Conservation (phyloP, 1,284 basidiomycete species). For the Meira nashicola region DNA sequence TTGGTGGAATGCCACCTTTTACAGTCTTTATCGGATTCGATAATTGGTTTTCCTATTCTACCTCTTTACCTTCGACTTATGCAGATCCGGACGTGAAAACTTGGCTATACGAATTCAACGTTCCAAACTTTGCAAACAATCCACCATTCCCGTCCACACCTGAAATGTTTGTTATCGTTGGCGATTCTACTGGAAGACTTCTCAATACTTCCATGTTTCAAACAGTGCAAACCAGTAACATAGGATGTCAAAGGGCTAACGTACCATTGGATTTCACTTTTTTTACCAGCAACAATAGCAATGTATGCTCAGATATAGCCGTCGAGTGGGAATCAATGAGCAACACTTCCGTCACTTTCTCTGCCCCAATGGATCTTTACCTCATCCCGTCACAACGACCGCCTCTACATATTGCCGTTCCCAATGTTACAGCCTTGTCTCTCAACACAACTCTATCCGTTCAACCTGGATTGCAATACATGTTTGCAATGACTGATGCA, state of each 20-base stretch:
- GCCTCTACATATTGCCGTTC: constrained; percentile 22
- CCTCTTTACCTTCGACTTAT: constrained; percentile 24
- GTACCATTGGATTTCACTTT: constrained; percentile 21
- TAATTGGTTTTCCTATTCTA: constrained; percentile 27
- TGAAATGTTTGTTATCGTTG: constrained; percentile 29
- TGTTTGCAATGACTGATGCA: constrained; percentile 27
- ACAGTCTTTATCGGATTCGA: constrained; percentile 33
- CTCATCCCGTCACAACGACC: constrained; percentile 26
- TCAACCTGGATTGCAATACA: constrained; percentile 23
- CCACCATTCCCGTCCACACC: constrained; percentile 19
- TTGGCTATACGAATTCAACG: constrained; percentile 31
- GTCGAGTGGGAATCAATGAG: constrained; percentile 22
- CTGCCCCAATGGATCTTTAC: constrained; percentile 20
- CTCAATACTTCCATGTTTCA: constrained; percentile 33
- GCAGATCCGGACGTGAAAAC: constrained; percentile 24
- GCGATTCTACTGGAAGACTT: constrained; percentile 31
- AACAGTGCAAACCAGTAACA: constrained; percentile 12
- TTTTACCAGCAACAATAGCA: constrained; percentile 15
- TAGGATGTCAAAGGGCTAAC: constrained; percentile 16
- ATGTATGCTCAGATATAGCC: constrained; percentile 21
- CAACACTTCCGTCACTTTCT: constrained; percentile 6
- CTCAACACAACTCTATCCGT: constrained; percentile 24
- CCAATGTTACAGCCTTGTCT: constrained; percentile 7
- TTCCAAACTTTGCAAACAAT: constrained; percentile 23
- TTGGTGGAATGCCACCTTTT: constrained; percentile 30